These are phyloP conservation scores for Jaltomata sinuosa DNA, from an alignment of 257 asterid species.

Conservation along the genomic window DNA sequence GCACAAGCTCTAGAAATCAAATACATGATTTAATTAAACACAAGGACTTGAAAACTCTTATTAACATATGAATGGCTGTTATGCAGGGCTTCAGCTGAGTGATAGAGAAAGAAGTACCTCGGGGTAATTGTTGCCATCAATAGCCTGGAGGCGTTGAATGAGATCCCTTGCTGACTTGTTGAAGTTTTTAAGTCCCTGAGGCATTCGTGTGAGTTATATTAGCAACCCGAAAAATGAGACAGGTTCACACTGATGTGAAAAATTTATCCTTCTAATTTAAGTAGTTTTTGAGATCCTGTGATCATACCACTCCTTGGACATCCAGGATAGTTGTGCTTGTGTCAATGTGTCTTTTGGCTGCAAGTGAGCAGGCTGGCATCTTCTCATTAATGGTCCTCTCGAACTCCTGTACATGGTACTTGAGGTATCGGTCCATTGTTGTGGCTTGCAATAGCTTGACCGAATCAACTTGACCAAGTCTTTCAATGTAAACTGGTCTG, in stretches of 20 bases:
- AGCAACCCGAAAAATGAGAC: neutral
- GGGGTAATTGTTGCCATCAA: constrained; percentile 94
- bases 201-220: neutral
- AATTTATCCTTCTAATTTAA: neutral
- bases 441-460: constrained; percentile 85
- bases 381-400: constrained; percentile 83
- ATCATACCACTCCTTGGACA: constrained; percentile 95
- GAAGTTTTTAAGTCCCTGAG: constrained; percentile 82
- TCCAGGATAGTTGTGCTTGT: constrained; percentile 96
- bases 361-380: constrained; percentile 89
- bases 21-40: neutral
- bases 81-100: neutral
- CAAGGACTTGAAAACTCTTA: neutral
- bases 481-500: constrained; percentile 80
- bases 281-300: neutral
- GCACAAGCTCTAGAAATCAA: constrained; percentile 47
- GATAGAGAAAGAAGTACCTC: constrained; percentile 39
- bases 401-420: constrained; percentile 86
- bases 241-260: neutral
- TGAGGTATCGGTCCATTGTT: constrained; percentile 69
- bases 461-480: constrained; percentile 79
- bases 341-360: constrained; percentile 79
- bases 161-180: constrained; percentile 88
- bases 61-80: neutral
- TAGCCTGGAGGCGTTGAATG: constrained; percentile 74